Evolutionary conservation across 495 filamentous ascomycete genomes (phyloP), one percentile per base, ranked within the genome.

Genomic region (Penicillium verhagenii): DNA sequence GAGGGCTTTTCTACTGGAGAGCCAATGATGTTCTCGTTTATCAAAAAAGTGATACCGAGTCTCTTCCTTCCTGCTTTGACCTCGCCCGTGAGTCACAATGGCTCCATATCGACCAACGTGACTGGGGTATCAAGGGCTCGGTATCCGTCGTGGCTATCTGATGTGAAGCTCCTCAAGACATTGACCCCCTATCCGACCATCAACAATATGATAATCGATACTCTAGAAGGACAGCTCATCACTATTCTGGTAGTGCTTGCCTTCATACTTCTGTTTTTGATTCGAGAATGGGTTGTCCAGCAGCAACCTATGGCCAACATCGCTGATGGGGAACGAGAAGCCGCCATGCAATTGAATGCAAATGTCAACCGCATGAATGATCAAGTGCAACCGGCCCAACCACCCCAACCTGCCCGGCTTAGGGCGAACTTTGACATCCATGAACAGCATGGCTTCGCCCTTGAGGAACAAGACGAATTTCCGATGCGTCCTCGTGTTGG

Each of bases 201-300:
- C 58, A 97, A 98, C 66, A 83, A 84, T 37, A 79, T 88, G 49
- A 73, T 97, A 37, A 87, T 97, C 47, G 85, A 92, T 53, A 85
- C 89, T 1, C 69, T 96, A 6, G 94, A 99, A 74, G 94, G 94
- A 31, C 92, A 94, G 61, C 79, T 97, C 35, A 95, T 99, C 55
- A 97, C 93, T 7, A 70, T 96, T 1, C 74, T 93, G 13, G 89
- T 97, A 28, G 92, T 99, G 6, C 78, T 92, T 47, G 88, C 86
- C 43, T 97, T 97, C 67, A 96, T 99, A 47, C 72, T 99, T 28
- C 85, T 99, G 37, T 97, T 99, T 59, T 73, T 99, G 16, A 96
- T 99, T 47, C 79, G 94, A 16, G 94, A 99, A 72, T 99, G 96
- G 84, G 94, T 99, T 35, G 91, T 97, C 6, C 93, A 97, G 63